Evolutionary conservation across 1,284 basidiomycete species (phyloP), one percentile per base, ranked within the genome.

Genomic region (Trichosporon asahii): DNA sequence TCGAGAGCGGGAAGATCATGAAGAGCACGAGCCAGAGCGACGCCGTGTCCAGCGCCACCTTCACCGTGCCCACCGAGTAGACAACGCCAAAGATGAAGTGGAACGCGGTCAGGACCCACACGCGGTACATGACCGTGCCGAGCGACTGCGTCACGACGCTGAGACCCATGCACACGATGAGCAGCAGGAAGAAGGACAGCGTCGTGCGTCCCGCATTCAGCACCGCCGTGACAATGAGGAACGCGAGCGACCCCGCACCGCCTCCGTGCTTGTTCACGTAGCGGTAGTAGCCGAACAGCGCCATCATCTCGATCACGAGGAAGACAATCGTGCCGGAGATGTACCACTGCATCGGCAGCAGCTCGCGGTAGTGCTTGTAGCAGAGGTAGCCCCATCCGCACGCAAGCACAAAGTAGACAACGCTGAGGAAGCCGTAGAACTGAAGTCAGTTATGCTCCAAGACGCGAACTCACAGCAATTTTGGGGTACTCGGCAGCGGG

Each of bases 401-500:
- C 18, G 88, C 93, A 63, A 95, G 84, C 0, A 86, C 79, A 64
- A 87, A 78, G 81, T 98, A 98, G 18, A 91, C 85, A 40, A 94
- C 78, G 77, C 92, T 91, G 87, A 98, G 89, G 25, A 85, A 81
- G 67, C 92, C 88, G 85, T 98, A 98, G 83, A 98, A 98, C 93
- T 95, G 73, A 18, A 14, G 69, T 74, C 44, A 71, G 70, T 27
- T 60, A 6, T 18, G 11, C 15, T 8, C 9, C 2, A 14, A 7
- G 21, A 0, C 27, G 0, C 55, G 12, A 14, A 85, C 91, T 79
- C 81, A 96, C 94, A 73, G 89, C 90, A 78, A 98, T 92, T 88
- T 99, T 99, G n/a, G 96, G 96, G 81, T 98, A 97, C 81, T 99
- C 96, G 2, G 92, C 88, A 3, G 95, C 95, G 3, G 96, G 89